phyloP scores from a whole-genome alignment of 805 yeast species.

The Lachancea kluyveri region DNA sequence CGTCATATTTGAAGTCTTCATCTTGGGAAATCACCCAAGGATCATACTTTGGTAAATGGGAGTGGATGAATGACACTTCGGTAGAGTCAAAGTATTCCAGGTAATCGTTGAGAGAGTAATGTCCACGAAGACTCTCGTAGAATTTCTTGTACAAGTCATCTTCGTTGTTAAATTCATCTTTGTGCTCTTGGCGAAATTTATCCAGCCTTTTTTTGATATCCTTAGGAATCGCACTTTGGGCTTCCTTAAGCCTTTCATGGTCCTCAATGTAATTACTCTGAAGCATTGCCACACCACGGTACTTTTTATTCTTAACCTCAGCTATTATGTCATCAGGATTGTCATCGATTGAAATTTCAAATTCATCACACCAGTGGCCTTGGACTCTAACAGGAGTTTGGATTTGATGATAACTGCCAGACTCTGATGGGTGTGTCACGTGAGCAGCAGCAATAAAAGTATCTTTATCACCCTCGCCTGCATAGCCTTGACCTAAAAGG shows the following conservation, averaged over 20 bases:
- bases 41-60: constrained; percentile 36
- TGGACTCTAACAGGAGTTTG: constrained; percentile 32
- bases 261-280: constrained; percentile 69
- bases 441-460: constrained; percentile 64
- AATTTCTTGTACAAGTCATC: constrained; percentile 16
- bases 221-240: constrained; percentile 14
- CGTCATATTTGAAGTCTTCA: constrained; percentile 19
- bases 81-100: constrained; percentile 7
- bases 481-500: constrained; percentile 64
- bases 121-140: constrained; percentile 10
- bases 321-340: too few species aligned
- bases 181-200: constrained; percentile 6
- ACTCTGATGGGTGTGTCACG: constrained; percentile 35
- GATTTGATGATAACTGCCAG: constrained; percentile 40
- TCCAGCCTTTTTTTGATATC: constrained; percentile 2
- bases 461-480: constrained; percentile 79
- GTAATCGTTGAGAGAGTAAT: constrained; percentile 5
- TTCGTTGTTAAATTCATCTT: constrained; percentile 5
- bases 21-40: constrained; percentile 24
- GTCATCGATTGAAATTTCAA: neutral
- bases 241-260: constrained; percentile 25
- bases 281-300: constrained; percentile 70
- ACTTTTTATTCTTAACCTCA: constrained; percentile 26
- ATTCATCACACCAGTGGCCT: constrained; percentile 29
- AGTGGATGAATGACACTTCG: constrained; percentile 33